Evolutionary conservation across 306 rosid species (phyloP), one percentile per base, ranked within the genome.

Genomic region (Medicago arabica): DNA sequence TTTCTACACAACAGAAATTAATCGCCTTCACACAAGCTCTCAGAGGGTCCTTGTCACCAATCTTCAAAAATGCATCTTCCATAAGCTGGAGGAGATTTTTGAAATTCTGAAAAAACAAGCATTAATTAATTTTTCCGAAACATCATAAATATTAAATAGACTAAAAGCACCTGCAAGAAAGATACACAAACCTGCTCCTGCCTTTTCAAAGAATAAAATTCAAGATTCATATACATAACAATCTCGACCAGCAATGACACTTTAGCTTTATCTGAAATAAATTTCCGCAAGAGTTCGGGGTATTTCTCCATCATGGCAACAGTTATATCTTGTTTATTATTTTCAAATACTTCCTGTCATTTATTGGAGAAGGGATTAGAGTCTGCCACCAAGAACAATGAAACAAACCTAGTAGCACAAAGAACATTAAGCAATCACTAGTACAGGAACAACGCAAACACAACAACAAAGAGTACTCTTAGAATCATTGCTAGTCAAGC

Each of bases 201-300:
- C 83, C 97, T 90, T 89, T 89, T 90, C 78, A 86, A 65, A 76
- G 97, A 92, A 84, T 95, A 92, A 66, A 87, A 85, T 83, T 88
- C 96, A 85, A 95, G 96, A 73, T 92, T 89, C 92, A 90, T 88
- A 80, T 87, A 82, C 85, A 92, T 75, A 78, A 88, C 84, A 78
- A 91, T 90, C 78, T 92, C 96, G 77, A 89, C 87, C 76, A 95
- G 82, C 8, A 88, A 86, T 69, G 96, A 82, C 18, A 92, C 83
- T 92, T 95, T 92, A 51, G 92, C 83, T 86, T 87, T 90, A 79
- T 95, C 97, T 61, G 98, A 89, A 85, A 95, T 87, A 85, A 86
- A 95, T 85, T 95, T 95, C 74, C 83, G 92, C 84, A 95, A 86
- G 69, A 95, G 95, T 69, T 78, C 80, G 15, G 98, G 96, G 86